A percentile compares a stretch with the other conserved stretches of the same genome.
phyloP scores from a whole-genome alignment of 805 yeast species.

The Hyphopichia homilentoma region DNA sequence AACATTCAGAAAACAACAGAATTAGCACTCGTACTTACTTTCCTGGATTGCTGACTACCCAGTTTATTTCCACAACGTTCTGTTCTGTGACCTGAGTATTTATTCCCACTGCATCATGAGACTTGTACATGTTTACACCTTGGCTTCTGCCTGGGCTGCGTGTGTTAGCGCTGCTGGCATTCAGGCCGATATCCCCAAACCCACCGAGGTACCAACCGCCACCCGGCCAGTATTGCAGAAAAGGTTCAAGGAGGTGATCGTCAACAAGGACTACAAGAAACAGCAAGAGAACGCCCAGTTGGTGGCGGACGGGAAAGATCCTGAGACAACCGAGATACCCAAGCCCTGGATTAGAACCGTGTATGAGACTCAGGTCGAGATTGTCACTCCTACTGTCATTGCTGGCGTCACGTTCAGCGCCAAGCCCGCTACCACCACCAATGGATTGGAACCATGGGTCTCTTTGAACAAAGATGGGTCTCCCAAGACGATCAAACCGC shows the following conservation, averaged over 20 bases:
- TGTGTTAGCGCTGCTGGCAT: background rate
- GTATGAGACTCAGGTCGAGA: conserved; percentile 50
- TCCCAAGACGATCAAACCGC: conserved; percentile 77
- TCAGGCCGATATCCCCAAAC: conserved; percentile 1
- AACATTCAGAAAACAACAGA: too few species aligned
- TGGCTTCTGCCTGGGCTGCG: conserved; percentile 1
- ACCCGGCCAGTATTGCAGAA: too few species aligned
- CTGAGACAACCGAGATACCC: conserved; percentile 21
- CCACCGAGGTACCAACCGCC: too few species aligned
- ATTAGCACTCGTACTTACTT: too few species aligned
- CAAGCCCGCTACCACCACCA: conserved; percentile 67
- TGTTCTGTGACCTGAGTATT: too few species aligned
- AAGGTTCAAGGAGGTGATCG: conserved; percentile 25
- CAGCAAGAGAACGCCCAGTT: conserved; percentile 16
- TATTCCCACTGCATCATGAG: conserved; percentile 3
- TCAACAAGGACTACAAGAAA: conserved; percentile 26
- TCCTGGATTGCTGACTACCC: too few species aligned
- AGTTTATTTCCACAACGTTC: too few species aligned
- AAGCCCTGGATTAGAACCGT: conserved; percentile 75
- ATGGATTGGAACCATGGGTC: conserved; percentile 78
- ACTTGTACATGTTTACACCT: background rate
- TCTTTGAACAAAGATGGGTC: conserved; percentile 70
- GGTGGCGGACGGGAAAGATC: conserved; percentile 8
- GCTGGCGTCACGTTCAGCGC: conserved; percentile 62
- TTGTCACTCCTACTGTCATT: conserved; percentile 61